phyloP scores from a whole-genome alignment of 2,329 filamentous ascomycete species.

The Verticillium albo-atrum region DNA sequence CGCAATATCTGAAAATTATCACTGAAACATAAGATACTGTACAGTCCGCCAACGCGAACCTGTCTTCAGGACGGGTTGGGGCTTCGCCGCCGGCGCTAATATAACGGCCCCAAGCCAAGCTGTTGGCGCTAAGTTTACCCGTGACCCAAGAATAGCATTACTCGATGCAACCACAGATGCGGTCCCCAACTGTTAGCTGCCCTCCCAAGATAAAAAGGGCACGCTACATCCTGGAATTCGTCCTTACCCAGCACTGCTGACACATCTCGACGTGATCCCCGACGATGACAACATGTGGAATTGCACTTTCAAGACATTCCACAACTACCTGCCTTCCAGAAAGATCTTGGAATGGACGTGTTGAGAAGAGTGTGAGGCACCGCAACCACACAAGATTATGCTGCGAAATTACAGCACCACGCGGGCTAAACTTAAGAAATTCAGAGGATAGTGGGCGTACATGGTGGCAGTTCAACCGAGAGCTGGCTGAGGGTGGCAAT shows the following conservation, averaged over 20 bases:
- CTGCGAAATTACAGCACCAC: too few species aligned
- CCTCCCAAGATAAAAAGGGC: neutral
- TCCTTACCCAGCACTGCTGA: neutral
- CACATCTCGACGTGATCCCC: neutral
- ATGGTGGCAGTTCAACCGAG: too few species aligned
- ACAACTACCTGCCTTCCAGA: neutral
- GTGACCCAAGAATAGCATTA: neutral
- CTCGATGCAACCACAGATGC: neutral
- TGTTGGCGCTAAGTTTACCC: too few species aligned
- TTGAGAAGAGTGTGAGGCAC: too few species aligned
- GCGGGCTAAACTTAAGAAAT: too few species aligned
- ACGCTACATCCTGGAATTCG: neutral
- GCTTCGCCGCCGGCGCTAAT: neutral
- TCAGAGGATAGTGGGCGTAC: too few species aligned
- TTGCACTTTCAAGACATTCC: neutral
- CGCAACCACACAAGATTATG: neutral
- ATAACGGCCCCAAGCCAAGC: neutral
- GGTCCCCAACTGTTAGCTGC: neutral
- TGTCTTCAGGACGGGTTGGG: neutral
- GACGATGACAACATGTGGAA: neutral
- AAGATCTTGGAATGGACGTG: too few species aligned
- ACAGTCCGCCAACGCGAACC: too few species aligned
- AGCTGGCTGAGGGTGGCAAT: too few species aligned
- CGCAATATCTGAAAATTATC: neutral
- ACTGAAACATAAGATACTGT: neutral